Base-by-base conservation (phyloP, 1,139 yeast species). In the Magnusiomyces magnusii region DNA sequence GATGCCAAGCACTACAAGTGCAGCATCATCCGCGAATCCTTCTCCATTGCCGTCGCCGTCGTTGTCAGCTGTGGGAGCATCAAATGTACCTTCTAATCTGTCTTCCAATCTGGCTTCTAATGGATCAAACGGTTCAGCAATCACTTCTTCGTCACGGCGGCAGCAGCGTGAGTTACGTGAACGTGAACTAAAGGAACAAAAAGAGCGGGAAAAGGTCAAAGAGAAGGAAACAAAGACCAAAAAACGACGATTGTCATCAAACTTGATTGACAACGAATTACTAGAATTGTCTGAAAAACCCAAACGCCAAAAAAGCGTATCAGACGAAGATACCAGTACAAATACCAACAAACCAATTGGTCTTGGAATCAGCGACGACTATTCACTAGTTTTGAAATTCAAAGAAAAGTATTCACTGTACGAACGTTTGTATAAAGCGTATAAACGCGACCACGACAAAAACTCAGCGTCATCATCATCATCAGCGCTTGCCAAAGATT, bases 361-460 rank as follows among this genome's bases (percentile, higher is more conserved):
- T 7, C 27, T 44, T 5, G 49, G 49, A 44, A 44, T 44, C 9
- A 21, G 49, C 10, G 27, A 44, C 3, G 49, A 21, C 66, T 67
- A 68, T 57, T 68, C 66, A 53, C 62, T 75, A 60, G 78, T 78
- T 9, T 66, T 69, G 27, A 68, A 69, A 63, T 75, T 75, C 66
- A 67, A 66, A 54, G 65, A 66, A 41, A 63, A 69, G 7, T 75
- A 75, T 64, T 62, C 67, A 10, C 76, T 74, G 60, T 75, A 75
- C 63, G 68, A 63, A 13, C 66, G 68, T 61, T 69, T 75, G 47
- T 75, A 74, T 62, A 68, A 39, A 51, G 68, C 71, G 58, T 2
- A 54, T 19, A 10, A 39, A 9, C 19, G 44, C 44, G 19, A 39
- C 19, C 7, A 17, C 19, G 19, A 39, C 44, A 15, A 39, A 39